Evolutionary conservation across 108 stramenopile species (phyloP).

Genomic region (Cyclotella sp.): DNA sequence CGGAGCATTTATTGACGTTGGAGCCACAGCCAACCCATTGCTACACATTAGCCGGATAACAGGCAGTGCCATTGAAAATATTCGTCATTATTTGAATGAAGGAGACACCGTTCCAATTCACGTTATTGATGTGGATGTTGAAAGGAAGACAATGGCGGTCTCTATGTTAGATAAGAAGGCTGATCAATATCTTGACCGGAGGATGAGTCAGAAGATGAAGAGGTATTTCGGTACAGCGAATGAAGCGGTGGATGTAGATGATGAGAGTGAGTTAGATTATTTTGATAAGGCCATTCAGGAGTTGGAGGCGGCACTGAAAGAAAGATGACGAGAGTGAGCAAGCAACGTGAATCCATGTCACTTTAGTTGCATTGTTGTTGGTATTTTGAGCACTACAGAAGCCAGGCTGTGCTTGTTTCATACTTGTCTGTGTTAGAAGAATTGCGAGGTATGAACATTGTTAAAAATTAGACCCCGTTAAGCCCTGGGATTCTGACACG

Average conservation of each 20-base stretch:
- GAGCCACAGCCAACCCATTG: constrained; percentile 37
- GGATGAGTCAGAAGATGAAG: constrained; percentile 42
- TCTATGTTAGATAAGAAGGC: constrained; percentile 55
- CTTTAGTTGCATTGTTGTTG: background rate
- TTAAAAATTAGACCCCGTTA: too few species aligned
- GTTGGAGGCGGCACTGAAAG: constrained; percentile 42
- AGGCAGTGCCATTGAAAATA: constrained; percentile 45
- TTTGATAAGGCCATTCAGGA: constrained; percentile 51
- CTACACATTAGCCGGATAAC: constrained; percentile 54
- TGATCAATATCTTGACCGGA: constrained; percentile 44
- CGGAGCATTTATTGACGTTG: constrained; percentile 54
- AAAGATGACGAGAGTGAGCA: constrained; percentile 7
- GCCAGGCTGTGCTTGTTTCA: too few species aligned
- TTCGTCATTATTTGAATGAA: constrained; percentile 52
- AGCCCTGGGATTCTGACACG: too few species aligned
- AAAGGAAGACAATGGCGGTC: constrained; percentile 48
- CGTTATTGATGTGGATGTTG: constrained; percentile 44
- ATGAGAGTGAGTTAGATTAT: constrained; percentile 43
- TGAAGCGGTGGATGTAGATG: constrained; percentile 17
- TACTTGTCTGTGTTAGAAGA: too few species aligned
- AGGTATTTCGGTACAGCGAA: constrained; percentile 37
- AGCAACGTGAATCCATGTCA: background rate
- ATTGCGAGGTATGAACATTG: too few species aligned
- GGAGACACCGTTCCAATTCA: constrained; percentile 50
- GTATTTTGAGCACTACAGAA: background rate